These are phyloP conservation scores for Eruca vesicaria DNA, from an alignment of 441 rosid species.

Conservation along the genomic window DNA sequence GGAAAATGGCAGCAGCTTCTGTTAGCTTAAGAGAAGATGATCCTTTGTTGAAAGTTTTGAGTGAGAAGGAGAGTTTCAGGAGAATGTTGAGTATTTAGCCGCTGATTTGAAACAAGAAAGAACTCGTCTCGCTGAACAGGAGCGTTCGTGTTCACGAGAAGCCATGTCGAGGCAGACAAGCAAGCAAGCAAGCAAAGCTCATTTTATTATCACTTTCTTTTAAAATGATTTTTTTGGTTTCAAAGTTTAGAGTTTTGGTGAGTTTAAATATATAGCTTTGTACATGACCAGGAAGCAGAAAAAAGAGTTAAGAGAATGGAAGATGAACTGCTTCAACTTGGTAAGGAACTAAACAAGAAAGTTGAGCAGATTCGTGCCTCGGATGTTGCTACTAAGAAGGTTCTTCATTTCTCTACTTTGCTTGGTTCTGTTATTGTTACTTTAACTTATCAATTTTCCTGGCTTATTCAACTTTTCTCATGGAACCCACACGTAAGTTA, in stretches of 20 bases:
- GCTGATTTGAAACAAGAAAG: conserved; percentile 78
- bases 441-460: too few species aligned
- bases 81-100: too few species aligned
- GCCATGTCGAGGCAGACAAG: conserved; percentile 72
- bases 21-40: too few species aligned
- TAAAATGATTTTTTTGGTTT: conserved; percentile 6
- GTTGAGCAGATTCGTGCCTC: too few species aligned
- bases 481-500: neutral
- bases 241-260: conserved; percentile 31
- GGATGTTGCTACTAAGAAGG: too few species aligned
- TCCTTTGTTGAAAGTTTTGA: too few species aligned
- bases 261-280: neutral
- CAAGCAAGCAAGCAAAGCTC: conserved; percentile 17
- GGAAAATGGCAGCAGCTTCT: too few species aligned
- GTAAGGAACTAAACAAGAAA: conserved; percentile 57
- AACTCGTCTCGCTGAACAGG: conserved; percentile 64
- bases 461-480: too few species aligned
- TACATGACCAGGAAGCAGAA: conserved; percentile 68
- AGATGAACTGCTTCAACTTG: too few species aligned
- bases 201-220: neutral
- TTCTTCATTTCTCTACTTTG: too few species aligned
- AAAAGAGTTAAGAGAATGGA: conserved; percentile 61
- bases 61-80: too few species aligned
- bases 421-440: too few species aligned
- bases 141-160: conserved; percentile 71